Evolutionary conservation across 2,329 filamentous ascomycete species (phyloP), one percentile per base, ranked within the genome.

Genomic region (Pseudogymnoascus sp.): DNA sequence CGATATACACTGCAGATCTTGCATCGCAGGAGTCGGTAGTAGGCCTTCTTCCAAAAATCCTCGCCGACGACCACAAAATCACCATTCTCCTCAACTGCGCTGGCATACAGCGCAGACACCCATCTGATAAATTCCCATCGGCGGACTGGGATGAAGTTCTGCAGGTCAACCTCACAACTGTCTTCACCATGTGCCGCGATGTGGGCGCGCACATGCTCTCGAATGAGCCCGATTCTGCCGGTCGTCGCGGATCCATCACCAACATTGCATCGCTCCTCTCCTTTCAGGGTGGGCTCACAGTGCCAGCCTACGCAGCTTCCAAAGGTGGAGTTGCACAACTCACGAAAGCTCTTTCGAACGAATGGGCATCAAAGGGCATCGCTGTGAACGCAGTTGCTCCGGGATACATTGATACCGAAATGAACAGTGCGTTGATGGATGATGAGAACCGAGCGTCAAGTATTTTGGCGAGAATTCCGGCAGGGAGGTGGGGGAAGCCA

Each of bases 371-470:
- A 16, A 82, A 86, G 71, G 91, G 91, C 2, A 82, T 96, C 66
- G 90, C 83, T 0, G 91, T 96, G 47, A 96, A 96, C 74, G 90
- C 89, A 8, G 90, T 96, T 72, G 91, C 92, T 2, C 92, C 92
- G 0, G 92, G 92, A 0, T 96, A 96, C 75, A 90, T 96, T 69
- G 89, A 84, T 61, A 96, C 92, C 14, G 92, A 96, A 65, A 96
- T 96, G 93, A 97, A 96, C 74, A 82, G 81, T 68, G 92, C 91
- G 1, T 76, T 97, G 71, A 84, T 96, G 50, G 83, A 86, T 61
- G 86, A 96, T 74, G 75, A 82, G 70, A 83, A 82, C 68, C 79
- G 92, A 37, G 81, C 89, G 65, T 84, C 81, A 67, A 87, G 87
- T 70, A 96, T 96, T 69, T 82, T 89, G 71, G 86, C 85, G 37